These are phyloP conservation scores for Saturnispora galanensis DNA, from an alignment of 805 yeast genomes.

Conservation along the genomic window DNA sequence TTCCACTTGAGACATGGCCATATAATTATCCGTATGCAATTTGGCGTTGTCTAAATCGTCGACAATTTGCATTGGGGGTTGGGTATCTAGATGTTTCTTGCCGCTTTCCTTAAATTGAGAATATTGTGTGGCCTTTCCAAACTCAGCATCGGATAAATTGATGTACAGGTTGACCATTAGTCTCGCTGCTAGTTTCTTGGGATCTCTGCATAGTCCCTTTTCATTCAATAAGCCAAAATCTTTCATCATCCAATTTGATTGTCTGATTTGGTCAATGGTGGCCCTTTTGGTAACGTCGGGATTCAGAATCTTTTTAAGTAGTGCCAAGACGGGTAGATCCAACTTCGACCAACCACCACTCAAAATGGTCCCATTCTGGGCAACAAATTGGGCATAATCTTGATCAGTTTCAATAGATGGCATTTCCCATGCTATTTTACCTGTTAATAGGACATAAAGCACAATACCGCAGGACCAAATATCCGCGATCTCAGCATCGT, in stretches of 20 bases:
- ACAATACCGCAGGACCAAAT: conserved; percentile 66
- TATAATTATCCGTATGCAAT: conserved; percentile 20
- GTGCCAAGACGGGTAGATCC: conserved; percentile 37
- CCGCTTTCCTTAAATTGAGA: conserved; percentile 15
- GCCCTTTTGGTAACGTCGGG: conserved; percentile 38
- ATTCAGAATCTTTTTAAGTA: conserved; percentile 44
- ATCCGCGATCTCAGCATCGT: conserved; percentile 51
- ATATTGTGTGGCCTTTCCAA: conserved; percentile 22
- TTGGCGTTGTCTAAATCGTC: conserved; percentile 25
- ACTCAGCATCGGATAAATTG: conserved; percentile 41
- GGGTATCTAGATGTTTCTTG: conserved; percentile 29
- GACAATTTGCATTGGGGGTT: conserved; percentile 34
- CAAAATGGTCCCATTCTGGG: conserved; percentile 36
- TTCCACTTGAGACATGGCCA: conserved; percentile 34
- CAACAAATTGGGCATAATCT: conserved; percentile 28
- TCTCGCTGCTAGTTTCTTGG: conserved; percentile 39
- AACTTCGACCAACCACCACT: conserved; percentile 48
- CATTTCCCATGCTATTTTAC: conserved; percentile 66
- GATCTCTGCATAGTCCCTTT: conserved; percentile 45
- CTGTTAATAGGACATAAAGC: conserved; percentile 50
- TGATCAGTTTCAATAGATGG: conserved; percentile 38
- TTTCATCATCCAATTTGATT: conserved; percentile 48
- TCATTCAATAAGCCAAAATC: conserved; percentile 33
- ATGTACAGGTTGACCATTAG: conserved; percentile 44
- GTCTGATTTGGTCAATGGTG: conserved; percentile 30